Evolutionary conservation across 2,329 filamentous ascomycete species (phyloP).

Genomic region (Akanthomyces uredinophilus): DNA sequence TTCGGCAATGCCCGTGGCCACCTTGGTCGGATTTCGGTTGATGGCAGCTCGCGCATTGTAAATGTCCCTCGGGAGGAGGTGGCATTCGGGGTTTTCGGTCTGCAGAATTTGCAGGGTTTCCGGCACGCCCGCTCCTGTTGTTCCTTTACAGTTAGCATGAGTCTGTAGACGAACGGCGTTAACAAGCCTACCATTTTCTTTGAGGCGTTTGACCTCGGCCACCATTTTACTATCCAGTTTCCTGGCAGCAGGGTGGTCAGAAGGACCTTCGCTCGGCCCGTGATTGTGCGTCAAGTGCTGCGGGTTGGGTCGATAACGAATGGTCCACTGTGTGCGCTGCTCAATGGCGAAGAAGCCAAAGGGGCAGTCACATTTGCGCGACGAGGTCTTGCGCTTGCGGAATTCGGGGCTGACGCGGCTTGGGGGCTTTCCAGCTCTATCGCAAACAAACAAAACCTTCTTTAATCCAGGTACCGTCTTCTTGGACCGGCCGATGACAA

Average conservation of each 20-base stretch:
- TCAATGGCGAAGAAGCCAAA: conserved; percentile 68
- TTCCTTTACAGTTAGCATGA: conserved; percentile 30
- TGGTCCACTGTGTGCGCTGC: conserved; percentile 61
- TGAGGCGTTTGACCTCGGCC: conserved; percentile 59
- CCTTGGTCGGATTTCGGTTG: conserved; percentile 59
- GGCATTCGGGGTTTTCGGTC: conserved; percentile 57
- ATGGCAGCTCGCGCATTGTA: conserved; percentile 65
- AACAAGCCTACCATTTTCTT: conserved; percentile 54
- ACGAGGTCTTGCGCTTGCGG: conserved; percentile 61
- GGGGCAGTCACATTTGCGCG: conserved; percentile 63
- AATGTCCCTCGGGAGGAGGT: conserved; percentile 59
- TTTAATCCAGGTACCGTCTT: conserved; percentile 63
- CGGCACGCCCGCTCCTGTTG: conserved; percentile 55
- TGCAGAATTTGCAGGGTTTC: conserved; percentile 64
- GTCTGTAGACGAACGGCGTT: conserved; percentile 16
- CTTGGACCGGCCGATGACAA: conserved; percentile 63
- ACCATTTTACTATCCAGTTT: conserved; percentile 65
- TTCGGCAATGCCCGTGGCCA: conserved; percentile 54
- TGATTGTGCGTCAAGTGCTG: conserved; percentile 59
- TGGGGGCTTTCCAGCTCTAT: conserved; percentile 59
- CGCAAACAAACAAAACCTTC: conserved; percentile 63
- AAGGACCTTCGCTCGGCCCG: conserved; percentile 60
- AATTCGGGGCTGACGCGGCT: conserved; percentile 58
- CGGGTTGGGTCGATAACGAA: conserved; percentile 57
- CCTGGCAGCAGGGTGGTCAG: conserved; percentile 60